These are phyloP conservation scores for Penicillium robsamsonii DNA, from an alignment of 495 filamentous ascomycete species.

Conservation along the genomic window DNA sequence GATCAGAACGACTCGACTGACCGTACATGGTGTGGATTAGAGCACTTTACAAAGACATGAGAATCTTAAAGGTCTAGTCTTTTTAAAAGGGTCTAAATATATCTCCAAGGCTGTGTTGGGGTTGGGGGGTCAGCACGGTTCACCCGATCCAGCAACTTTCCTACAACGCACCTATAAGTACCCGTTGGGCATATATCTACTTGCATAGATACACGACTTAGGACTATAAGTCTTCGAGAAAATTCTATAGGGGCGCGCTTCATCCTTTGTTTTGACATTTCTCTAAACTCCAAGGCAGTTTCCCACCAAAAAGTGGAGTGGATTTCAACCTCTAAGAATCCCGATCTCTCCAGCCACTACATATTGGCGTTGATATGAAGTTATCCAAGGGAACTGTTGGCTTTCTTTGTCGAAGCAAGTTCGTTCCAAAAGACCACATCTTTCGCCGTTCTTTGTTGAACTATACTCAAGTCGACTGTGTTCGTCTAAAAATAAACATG, in stretches of 20 bases:
- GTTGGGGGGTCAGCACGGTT: constrained; percentile 4
- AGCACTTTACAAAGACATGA: neutral
- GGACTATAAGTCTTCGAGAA: neutral
- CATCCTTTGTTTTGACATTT: neutral
- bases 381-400: neutral
- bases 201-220: neutral
- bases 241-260: neutral
- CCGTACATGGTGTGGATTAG: constrained; percentile 28
- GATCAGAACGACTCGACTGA: constrained; percentile 17
- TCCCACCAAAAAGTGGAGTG: neutral
- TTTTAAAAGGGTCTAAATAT: neutral
- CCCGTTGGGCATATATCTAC: neutral
- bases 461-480: neutral
- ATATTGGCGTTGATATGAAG: neutral
- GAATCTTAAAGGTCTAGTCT: neutral
- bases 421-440: neutral
- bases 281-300: neutral
- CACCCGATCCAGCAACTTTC: constrained; percentile 1
- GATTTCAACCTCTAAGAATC: neutral
- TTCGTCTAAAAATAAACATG: neutral
- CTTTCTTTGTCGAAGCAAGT: neutral
- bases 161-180: neutral
- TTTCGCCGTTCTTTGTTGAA: neutral
- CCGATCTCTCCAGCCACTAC: neutral
- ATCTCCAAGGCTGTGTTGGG: neutral